Evolutionary conservation across 1,139 yeast genomes (phyloP), one percentile per base, ranked within the genome.

Genomic region (Pichia sp.): DNA sequence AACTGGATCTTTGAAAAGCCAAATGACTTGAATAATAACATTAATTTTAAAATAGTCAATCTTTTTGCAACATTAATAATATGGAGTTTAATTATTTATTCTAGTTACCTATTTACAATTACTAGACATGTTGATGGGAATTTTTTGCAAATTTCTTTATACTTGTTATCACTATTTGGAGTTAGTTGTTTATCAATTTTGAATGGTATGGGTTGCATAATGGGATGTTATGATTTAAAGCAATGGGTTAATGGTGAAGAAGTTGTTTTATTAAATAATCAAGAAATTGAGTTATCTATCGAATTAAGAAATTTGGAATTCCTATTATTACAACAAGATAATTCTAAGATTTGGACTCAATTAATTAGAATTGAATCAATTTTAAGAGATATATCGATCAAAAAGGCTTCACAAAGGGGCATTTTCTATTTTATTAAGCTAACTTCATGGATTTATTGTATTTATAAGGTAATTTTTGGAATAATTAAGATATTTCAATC

Each of bases 371-470:
- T 45, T n/a, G 50, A 45, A 22, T 45, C 51, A 12, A n/a, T 43
- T 23, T 7, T 37, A 16, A 40, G 51, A 27, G 49, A 46, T 29
- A 16, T 43, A 10, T 24, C 11, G 9, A 31, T 23, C 4, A n/a
- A 22, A 7, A 35, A 31, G 29, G 33, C 32, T 6, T 37, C 35
- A 20, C n/a, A 40, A 2, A 10, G 31, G 2, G 45, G 46, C 4
- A 8, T 48, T 9, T 25, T 25, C 29, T 23, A 12, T 5, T 24
- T 39, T 25, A 29, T 40, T 8, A 40, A 46, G 20, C 25, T 44
- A 22, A 36, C 38, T n/a, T 79, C 83, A 57, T 74, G 85, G 11
- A 46, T 72, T 8, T 84, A 83, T 65, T 83, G 92, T 63, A 56
- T 80, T 34, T 84, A 83, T 63, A 68, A 87, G 42, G 68, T 82